Evolutionary conservation across 495 filamentous ascomycete genomes (phyloP).

Genomic region (Penicillium antarcticum): DNA sequence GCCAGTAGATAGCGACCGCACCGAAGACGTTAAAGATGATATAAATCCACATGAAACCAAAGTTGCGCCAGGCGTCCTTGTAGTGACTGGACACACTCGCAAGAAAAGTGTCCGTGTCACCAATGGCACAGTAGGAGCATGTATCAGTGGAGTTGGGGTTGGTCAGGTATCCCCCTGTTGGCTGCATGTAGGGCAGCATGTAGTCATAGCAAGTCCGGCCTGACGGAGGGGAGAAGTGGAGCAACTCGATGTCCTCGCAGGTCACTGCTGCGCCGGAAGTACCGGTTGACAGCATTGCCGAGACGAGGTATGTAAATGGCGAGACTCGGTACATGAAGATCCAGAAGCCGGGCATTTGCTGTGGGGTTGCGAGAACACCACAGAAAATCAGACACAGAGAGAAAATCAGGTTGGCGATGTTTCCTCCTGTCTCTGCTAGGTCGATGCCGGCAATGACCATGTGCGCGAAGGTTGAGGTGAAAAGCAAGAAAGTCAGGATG

Average conservation of each 20-base stretch:
- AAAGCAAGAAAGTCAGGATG: conserved; percentile 52
- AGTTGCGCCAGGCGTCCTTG: conserved; percentile 66
- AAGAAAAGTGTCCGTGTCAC: conserved; percentile 61
- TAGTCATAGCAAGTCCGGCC: conserved; percentile 55
- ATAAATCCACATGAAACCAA: conserved; percentile 64
- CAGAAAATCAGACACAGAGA: conserved; percentile 61
- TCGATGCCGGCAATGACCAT: conserved; percentile 64
- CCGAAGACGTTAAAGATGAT: conserved; percentile 68
- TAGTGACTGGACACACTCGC: conserved; percentile 46
- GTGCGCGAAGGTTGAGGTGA: conserved; percentile 61
- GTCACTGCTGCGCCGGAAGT: conserved; percentile 56
- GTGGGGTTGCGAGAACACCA: conserved; percentile 64
- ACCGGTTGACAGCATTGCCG: conserved; percentile 58
- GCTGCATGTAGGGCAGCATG: conserved; percentile 47
- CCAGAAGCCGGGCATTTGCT: conserved; percentile 68
- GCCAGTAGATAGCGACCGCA: conserved; percentile 75
- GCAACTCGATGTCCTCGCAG: conserved; percentile 57
- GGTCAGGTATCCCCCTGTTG: conserved; percentile 52
- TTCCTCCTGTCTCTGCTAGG: conserved; percentile 59
- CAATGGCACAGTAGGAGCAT: conserved; percentile 63
- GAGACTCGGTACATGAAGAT: conserved; percentile 80
- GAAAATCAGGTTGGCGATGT: conserved; percentile 59
- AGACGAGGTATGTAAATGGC: conserved; percentile 70
- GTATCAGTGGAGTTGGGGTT: conserved; percentile 45
- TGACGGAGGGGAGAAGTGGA: conserved; percentile 50